Base-by-base conservation (phyloP, 2,329 filamentous ascomycete genomes). In the Xylariaceae sp. region DNA sequence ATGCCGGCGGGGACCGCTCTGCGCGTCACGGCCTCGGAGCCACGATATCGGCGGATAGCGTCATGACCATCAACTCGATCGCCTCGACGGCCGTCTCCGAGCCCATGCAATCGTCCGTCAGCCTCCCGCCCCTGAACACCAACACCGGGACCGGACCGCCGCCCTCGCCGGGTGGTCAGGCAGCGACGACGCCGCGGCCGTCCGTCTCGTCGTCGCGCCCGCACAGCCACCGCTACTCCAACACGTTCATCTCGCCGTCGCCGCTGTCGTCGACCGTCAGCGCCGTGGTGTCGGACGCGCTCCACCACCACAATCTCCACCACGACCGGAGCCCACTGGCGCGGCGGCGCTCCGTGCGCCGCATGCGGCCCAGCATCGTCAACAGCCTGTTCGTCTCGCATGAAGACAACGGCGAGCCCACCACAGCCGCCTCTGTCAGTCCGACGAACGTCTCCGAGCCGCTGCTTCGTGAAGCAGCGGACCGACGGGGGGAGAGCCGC, bases 241-340 rank as follows among this genome's bases (percentile, higher is more conserved):
- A 65, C 19, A 63, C 67, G 2, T 65, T 77, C 23, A 73, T 76
- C 39, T 77, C 72, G 3, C 73, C 74, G 9, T 77, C 73, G 0
- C 74, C 74, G 0, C 61, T 77, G 21, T 75, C 72, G 2, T 75
- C 72, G 0, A 76, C 74, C 2, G 68, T 78, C 23, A 73, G 64
- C 13, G 70, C 70, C 0, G 71, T 74, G 1, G 68, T 78, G 27
- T 68, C 72, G 26, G 73, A 77, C 43, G 70, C 65, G 9, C 60
- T 76, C 19, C 58, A 74, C 2, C 59, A 68, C 9, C 62, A 65
- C 19, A 13, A 26, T 13, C 24, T 14, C 5, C 12, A 26, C 5
- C 21, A 8, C 8, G 58, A 66, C 12, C 62, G 66, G 17, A 55
- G 52, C 19, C 52, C 62, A 1, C 46, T 59, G 14, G 39, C 61